phyloP scores from a whole-genome alignment of 371 early-diverging fungal genomes.

The Rhizomucor miehei region DNA sequence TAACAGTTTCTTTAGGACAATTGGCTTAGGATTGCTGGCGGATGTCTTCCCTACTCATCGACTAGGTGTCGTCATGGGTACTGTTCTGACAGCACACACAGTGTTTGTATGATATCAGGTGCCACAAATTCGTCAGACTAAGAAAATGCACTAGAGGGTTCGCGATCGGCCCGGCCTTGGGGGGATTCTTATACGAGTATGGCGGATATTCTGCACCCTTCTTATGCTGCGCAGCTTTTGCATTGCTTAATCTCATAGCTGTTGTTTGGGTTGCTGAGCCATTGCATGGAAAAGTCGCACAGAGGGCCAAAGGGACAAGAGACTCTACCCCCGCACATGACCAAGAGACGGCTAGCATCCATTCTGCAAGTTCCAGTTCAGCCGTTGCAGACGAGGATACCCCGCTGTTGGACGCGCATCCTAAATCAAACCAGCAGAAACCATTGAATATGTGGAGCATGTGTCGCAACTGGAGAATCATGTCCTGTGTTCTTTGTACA shows the following conservation, averaged over 20 bases:
- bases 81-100: conserved; percentile 68
- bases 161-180: conserved; percentile 75
- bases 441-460: conserved; percentile 48
- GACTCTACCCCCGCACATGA: no score
- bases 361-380: conserved; percentile 1
- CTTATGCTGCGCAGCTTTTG: conserved; percentile 67
- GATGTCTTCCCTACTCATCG: conserved; percentile 71
- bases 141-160: conserved; percentile 40
- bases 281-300: no score
- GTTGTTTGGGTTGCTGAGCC: conserved; percentile 64
- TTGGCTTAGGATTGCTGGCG: conserved; percentile 75
- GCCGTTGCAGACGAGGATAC: conserved; percentile 8
- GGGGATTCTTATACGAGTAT: conserved; percentile 70
- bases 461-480: conserved; percentile 53
- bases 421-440: no score
- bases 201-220: conserved; percentile 73
- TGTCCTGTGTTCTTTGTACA: conserved; percentile 49
- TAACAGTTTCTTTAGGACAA: conserved; percentile 51
- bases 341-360: conserved; percentile 7
- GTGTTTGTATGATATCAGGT: conserved; percentile 24
- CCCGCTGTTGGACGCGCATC: conserved; percentile 5
- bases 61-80: conserved; percentile 77
- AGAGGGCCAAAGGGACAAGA: no score
- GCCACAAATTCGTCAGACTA: not conserved
- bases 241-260: conserved; percentile 66